Base-by-base conservation (phyloP, 1,284 basidiomycete genomes). In the Cystobasidium sp. region DNA sequence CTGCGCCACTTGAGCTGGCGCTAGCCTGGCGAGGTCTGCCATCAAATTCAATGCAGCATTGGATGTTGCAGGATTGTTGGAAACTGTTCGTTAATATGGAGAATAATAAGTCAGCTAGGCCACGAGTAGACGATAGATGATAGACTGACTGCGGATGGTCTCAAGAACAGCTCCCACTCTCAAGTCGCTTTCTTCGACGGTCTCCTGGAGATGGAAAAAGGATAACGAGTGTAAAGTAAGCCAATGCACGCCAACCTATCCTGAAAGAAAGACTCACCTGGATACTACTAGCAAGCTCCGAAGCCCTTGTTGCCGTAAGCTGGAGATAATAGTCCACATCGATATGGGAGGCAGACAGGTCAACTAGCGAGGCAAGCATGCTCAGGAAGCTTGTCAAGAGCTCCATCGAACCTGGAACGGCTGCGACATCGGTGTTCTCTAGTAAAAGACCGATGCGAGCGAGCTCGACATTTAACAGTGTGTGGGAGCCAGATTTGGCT, bases 31-130 rank as follows among this genome's bases (percentile, higher is more conserved):
- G 65, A 99, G 84, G 76, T 87, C 90, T 3, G 94, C 90, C 82
- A 97, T 90, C 39, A 98, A 86, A n/a, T 97, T 85, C 3, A 99
- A 85, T 0, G 94, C 93, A 81, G 96, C 92, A 78, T 98, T 90
- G 84, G 95, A 95, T 0, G 93, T 96, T 81, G 97, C 93, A 1
- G 95, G 94, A 81, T 97, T 97, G 70, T 89, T 88, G 3, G 93
- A 91, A 14, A 89, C 93, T 93, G 65, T 53, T 31, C 31, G 5
- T 31, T 5, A 1, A 22, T 51, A 14, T 65, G 74, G 16, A 51
- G 52, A 22, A 31, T 1, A 31, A 31, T 31, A 1, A 2, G 31
- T 73, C 69, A 37, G 43, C 56, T 49, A 1, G 46, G 22, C 4
- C 6, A 18, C 14, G 41, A 24, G 52, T 37, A 69, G 20, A 10